Evolutionary conservation across 805 yeast genomes (phyloP).

Genomic region (Myxozyma lipomycoides): DNA sequence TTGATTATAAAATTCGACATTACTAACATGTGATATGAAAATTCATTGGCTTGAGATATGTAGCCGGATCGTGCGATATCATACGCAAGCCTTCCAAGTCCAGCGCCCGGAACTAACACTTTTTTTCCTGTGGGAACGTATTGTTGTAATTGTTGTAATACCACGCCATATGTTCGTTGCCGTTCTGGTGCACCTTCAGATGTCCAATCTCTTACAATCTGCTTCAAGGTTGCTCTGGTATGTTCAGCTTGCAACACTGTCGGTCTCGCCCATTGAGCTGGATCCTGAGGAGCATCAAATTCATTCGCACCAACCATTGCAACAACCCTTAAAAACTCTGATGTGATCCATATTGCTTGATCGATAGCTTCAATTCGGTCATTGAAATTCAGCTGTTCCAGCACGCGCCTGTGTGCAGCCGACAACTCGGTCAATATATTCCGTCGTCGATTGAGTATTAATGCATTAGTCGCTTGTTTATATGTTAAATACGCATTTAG

Average conservation of each 20-base stretch:
- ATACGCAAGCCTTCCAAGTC: slow-evolving; percentile 73
- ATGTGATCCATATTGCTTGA: slow-evolving; percentile 26
- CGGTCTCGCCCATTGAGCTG: slow-evolving; percentile 18
- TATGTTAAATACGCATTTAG: too few species aligned
- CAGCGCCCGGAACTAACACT: slow-evolving; percentile 81
- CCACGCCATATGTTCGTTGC: slow-evolving; percentile 50
- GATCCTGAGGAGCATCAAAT: slow-evolving; percentile 30
- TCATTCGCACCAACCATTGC: slow-evolving; percentile 27
- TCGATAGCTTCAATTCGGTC: slow-evolving; percentile 15
- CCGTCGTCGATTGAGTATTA: slow-evolving; percentile 6
- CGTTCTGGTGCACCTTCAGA: slow-evolving; percentile 47
- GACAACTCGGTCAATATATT: slow-evolving; percentile 1
- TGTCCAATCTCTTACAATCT: slow-evolving; percentile 77
- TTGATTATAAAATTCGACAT: slow-evolving; percentile 41
- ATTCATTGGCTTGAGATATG: slow-evolving; percentile 69
- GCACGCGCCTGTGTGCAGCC: slow-evolving; percentile 5
- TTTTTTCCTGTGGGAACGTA: slow-evolving; percentile 34
- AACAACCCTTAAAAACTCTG: slow-evolving; percentile 27
- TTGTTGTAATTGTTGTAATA: slow-evolving; percentile 44
- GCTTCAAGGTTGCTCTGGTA: slow-evolving; percentile 47
- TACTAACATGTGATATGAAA: slow-evolving; percentile 68
- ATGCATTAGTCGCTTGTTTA: too few species aligned
- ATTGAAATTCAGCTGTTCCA: slow-evolving; percentile 3
- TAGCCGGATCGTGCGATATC: slow-evolving; percentile 43
- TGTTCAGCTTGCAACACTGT: slow-evolving; percentile 18